Evolutionary conservation across 1,284 basidiomycete species (phyloP), one percentile per base, ranked within the genome.

Genomic region (Ceratobasidium sp.): DNA sequence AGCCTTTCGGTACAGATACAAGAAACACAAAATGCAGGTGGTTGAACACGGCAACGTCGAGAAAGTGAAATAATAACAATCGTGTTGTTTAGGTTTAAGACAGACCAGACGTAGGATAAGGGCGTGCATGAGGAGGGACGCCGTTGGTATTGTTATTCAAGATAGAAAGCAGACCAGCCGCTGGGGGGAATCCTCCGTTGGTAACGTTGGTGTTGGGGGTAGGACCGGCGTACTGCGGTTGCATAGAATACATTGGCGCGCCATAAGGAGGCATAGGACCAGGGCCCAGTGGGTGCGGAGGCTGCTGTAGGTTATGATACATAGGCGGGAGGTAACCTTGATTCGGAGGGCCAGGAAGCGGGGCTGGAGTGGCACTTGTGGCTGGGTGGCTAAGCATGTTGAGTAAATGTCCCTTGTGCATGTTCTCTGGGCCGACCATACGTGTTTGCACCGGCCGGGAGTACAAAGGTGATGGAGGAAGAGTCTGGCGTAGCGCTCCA

Each of bases 351-450:
- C 68, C 54, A 34, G 68, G 54, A 24, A 27, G 39, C 24, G 68
- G 68, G 39, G 43, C 31, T 1, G 68, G 68, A 9, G 56, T 71
- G 27, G 68, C 54, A 58, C 53, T 71, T 11, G 68, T 56, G 7
- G 68, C 49, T 24, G 56, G 39, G n/a, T 58, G 39, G 24, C 68
- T 61, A 24, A 81, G 74, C 66, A 87, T 78, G 39, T 85, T 80
- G 24, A 86, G 81, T 39, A 88, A 79, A 76, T 89, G 87, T 63
- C 81, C 85, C 76, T 89, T 88, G 76, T 83, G 85, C 84, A 89
- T 84, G 56, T 76, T 49, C 72, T 81, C 82, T 78, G 80, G 84
- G 77, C 81, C 83, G 75, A 62, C 73, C 79, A 69, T 75, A 34
- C 76, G 75, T 74, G 62, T 69, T 74, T 54, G 78, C 54, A 64